phyloP scores from a whole-genome alignment of 441 rosid genomes.

The Lepidium campestre region DNA sequence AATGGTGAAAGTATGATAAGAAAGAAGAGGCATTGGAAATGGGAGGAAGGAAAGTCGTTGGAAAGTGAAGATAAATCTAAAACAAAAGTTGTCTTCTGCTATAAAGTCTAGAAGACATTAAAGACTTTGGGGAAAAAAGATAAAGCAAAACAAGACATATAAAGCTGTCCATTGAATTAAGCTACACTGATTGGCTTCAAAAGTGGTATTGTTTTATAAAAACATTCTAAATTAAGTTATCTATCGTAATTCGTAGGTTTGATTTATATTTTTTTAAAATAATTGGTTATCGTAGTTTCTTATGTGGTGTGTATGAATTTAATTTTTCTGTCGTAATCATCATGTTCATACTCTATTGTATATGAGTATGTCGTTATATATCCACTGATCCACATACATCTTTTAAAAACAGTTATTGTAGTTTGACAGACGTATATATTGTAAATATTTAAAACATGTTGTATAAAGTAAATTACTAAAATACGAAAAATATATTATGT shows the following conservation, averaged over 20 bases:
- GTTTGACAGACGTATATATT: too few relatives aligned
- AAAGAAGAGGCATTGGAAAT: conserved; percentile 8
- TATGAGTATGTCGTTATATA: not conserved
- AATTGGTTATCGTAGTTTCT: not conserved
- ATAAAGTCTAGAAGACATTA: conserved; percentile 16
- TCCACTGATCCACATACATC: not conserved
- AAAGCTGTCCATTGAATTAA: not conserved
- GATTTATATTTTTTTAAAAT: too few relatives aligned
- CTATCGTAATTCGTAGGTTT: not conserved
- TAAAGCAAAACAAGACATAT: not conserved
- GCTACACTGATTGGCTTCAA: conserved; percentile 13
- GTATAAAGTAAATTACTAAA: too few relatives aligned
- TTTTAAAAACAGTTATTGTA: not conserved
- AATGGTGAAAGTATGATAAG: not conserved
- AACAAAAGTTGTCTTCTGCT: conserved; percentile 13
- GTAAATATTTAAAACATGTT: too few relatives aligned
- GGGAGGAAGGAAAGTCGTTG: conserved; percentile 25
- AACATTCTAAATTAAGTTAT: not conserved
- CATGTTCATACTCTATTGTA: not conserved
- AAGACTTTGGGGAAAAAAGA: not conserved
- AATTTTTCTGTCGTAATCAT: not conserved
- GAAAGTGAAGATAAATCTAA: conserved; percentile 23
- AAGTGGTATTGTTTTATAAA: not conserved
- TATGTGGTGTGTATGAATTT: not conserved
- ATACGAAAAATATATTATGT: too few relatives aligned